phyloP scores from a whole-genome alignment of 2,329 filamentous ascomycete species.

The Waltergamsia citrina region DNA sequence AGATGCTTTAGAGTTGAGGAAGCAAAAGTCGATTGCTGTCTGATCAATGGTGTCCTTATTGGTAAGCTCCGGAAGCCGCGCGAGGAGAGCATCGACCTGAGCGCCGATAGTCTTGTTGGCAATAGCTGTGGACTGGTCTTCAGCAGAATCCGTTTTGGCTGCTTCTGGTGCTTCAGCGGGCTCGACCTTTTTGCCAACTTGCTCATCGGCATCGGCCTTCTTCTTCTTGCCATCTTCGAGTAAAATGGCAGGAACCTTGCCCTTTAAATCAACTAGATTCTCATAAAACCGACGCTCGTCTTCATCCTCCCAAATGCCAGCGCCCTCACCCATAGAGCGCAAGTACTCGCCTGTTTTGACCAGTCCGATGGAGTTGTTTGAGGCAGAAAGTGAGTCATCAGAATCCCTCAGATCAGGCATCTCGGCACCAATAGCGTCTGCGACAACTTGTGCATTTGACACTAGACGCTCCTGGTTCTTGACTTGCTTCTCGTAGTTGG shows the following conservation, averaged over 20 bases:
- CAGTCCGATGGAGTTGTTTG: slow-evolving; percentile 76
- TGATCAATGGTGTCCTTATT: slow-evolving; percentile 90
- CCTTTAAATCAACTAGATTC: slow-evolving; percentile 88
- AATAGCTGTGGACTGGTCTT: slow-evolving; percentile 83
- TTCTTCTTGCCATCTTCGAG: slow-evolving; percentile 95
- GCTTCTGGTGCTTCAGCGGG: slow-evolving; percentile 36
- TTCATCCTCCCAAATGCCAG: slow-evolving; percentile 98
- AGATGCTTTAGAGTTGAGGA: slow-evolving; percentile 95
- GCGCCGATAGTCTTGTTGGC: slow-evolving; percentile 96
- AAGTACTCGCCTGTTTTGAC: slow-evolving; percentile 93
- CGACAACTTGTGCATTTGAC: slow-evolving; percentile 81
- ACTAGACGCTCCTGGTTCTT: slow-evolving; percentile 89
- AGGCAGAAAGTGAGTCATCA: slow-evolving; percentile 55
- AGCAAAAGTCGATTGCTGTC: slow-evolving; percentile 92
- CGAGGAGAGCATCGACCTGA: slow-evolving; percentile 84
- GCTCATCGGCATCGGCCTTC: slow-evolving; percentile 72
- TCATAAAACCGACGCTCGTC: slow-evolving; percentile 98
- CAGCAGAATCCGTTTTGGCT: slow-evolving; percentile 41
- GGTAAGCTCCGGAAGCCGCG: slow-evolving; percentile 81
- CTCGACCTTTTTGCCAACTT: slow-evolving; percentile 67
- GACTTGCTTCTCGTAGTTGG: slow-evolving; percentile 88
- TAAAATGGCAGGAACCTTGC: slow-evolving; percentile 87
- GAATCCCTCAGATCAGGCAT: slow-evolving; percentile 91
- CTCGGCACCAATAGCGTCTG: slow-evolving; percentile 77
- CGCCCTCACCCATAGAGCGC: slow-evolving; percentile 77